Base-by-base conservation (phyloP, 805 yeast species). In the Pichia membranifaciens region DNA sequence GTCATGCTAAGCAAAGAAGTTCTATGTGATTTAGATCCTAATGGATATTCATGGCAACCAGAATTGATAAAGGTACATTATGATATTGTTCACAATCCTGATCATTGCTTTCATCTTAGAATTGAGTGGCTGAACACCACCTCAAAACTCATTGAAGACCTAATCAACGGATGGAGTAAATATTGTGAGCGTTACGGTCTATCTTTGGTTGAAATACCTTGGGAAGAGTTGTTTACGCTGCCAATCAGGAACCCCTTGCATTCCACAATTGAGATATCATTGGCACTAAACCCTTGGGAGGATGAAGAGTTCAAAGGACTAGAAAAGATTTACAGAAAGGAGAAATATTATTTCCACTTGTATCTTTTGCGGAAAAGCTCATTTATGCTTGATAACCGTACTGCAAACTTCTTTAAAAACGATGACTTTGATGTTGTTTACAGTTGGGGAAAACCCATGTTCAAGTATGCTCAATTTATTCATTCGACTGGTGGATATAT, bases 61-160 rank as follows among this genome's bases (percentile, higher is more conserved):
- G 99, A 93, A 55, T 64, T 81, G 2, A 71, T 89, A 39, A 79
- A 81, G 5, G 88, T 93, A 1, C 97, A 91, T 65, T 87, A 87
- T 58, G 99, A 93, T 61, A 75, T 82, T 38, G 90, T 90, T 3
- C 96, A 89, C 62, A 91, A 90, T 59, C 96, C 97, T 0, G 91
- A 86, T 54, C 96, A 90, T 58, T 90, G 97, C 60, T 93, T 82
- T 68, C 98, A 91, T 59, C 75, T 93, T 29, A 72, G 96, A 41
- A 64, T 91, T 13, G 97, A 93, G 61, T 93, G 99, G 99, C 68
- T 91, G 29, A 87, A 85, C 51, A 81, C 96, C 0, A 88, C 98
- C 0, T 84, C 95, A 2, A 86, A 85, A 59, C 68, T 87, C 29
- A 79, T 87, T 43, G 96, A 89, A 49, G 95, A 89, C 54, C 71